These are phyloP conservation scores for Cubamyces lactineus DNA, from an alignment of 768 basidiomycete species.

Conservation along the genomic window DNA sequence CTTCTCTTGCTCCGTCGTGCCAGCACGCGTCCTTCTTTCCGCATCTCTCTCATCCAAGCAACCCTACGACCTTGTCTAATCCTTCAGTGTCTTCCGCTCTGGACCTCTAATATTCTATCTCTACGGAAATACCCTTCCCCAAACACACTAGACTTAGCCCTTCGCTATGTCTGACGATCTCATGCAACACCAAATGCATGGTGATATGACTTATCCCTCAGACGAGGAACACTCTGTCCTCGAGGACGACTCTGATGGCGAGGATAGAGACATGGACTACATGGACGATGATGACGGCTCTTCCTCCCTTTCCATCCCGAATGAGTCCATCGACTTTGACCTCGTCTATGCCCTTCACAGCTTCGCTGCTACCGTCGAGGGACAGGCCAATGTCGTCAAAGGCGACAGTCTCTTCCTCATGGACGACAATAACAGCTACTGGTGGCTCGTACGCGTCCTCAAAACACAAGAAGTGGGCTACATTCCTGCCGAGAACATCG, in stretches of 20 bases:
- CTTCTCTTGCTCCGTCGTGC: slow-evolving; percentile 3
- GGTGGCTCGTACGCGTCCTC: slow-evolving; percentile 99
- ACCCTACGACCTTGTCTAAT: slow-evolving; percentile 7
- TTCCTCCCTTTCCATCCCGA: slow-evolving; percentile 83
- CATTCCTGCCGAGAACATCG: slow-evolving; percentile 99
- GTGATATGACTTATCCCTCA: slow-evolving; percentile 53
- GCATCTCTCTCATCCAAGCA: slow-evolving; percentile 1
- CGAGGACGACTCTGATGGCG: slow-evolving; percentile 81
- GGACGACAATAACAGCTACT: slow-evolving; percentile 99
- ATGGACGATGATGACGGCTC: slow-evolving; percentile 77
- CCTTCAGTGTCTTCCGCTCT: neutral
- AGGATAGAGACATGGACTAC: slow-evolving; percentile 67
- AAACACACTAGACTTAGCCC: neutral
- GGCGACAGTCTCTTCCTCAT: slow-evolving; percentile 95
- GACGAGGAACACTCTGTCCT: slow-evolving; percentile 83
- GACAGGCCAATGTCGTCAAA: slow-evolving; percentile 98
- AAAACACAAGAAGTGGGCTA: slow-evolving; percentile 99
- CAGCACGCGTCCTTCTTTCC: slow-evolving; percentile 11
- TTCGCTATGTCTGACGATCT: slow-evolving; percentile 45
- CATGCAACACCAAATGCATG: slow-evolving; percentile 51
- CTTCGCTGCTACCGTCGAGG: slow-evolving; percentile 97
- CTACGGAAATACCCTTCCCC: slow-evolving; percentile 1
- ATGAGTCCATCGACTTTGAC: slow-evolving; percentile 92
- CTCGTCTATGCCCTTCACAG: slow-evolving; percentile 93
- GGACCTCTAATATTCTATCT: too few species aligned